Percentiles rank a stretch among this genome's conserved stretches.
phyloP scores from a whole-genome alignment of 768 basidiomycete genomes.

The Agaricus sinodeliciosus region DNA sequence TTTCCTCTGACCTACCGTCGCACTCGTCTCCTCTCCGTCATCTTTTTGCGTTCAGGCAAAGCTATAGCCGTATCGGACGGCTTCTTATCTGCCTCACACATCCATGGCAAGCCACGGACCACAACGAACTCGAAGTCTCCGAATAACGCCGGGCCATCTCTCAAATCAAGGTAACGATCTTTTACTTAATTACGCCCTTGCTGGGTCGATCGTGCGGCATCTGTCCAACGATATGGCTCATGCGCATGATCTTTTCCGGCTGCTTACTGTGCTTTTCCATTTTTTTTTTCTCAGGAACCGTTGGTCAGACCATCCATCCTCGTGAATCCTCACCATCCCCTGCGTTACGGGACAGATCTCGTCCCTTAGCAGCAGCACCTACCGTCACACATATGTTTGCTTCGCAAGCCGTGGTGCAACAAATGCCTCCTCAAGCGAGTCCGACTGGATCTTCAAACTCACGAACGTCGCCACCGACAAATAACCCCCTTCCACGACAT shows the following conservation, averaged over 20 bases:
- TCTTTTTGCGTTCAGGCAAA: not conserved
- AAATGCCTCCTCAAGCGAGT: conserved; percentile 35
- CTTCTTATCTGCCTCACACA: not conserved
- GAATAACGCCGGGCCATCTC: conserved; percentile 32
- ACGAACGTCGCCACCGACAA: conserved; percentile 32
- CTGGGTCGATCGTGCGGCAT: conserved; percentile 14
- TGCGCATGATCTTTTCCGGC: conserved; percentile 3
- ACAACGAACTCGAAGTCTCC: conserved; percentile 47
- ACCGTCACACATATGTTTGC: conserved; percentile 45
- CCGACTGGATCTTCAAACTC: conserved; percentile 35
- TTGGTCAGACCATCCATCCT: conserved; percentile 33
- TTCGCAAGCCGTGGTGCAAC: conserved; percentile 29
- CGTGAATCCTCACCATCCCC: conserved; percentile 47
- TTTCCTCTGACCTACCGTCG: not conserved
- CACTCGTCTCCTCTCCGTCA: not conserved
- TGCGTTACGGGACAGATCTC: conserved; percentile 40
- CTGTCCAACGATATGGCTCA: conserved; percentile 12
- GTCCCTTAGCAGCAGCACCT: conserved; percentile 60
- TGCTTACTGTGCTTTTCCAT: conserved; percentile 20
- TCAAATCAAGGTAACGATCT: conserved; percentile 39
- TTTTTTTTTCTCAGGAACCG: conserved; percentile 20
- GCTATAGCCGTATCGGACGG: not conserved
- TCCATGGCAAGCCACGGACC: conserved; percentile 55
- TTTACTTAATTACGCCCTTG: conserved; percentile 10
- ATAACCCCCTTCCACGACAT: conserved; percentile 40